Evolutionary conservation across 192 early-diverging fungal genomes (phyloP).

Genomic region (Thamnidium elegans): DNA sequence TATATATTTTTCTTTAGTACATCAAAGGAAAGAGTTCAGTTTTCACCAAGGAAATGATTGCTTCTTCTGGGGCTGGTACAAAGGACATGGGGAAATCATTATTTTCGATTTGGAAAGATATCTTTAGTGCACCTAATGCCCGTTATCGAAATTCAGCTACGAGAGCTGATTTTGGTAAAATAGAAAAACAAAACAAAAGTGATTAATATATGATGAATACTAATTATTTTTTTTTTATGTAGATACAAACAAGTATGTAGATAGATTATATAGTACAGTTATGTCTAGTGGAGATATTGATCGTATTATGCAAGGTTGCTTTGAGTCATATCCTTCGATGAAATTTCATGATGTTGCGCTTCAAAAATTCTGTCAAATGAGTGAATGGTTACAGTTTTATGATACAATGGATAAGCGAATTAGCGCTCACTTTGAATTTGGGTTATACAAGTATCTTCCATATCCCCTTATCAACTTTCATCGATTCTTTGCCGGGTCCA

Average conservation of each 20-base stretch:
- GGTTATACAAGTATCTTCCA: slow-evolving; percentile 62
- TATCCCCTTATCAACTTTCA: slow-evolving; percentile 77
- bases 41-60: slow-evolving; percentile 49
- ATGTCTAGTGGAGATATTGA: slow-evolving; percentile 80
- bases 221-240: neutral
- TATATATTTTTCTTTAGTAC: slow-evolving; percentile 17
- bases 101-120: slow-evolving; percentile 78
- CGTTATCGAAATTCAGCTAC: slow-evolving; percentile 13
- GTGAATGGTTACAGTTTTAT: slow-evolving; percentile 81
- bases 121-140: slow-evolving; percentile 58
- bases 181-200: neutral
- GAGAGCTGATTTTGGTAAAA: slow-evolving; percentile 13
- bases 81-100: slow-evolving; percentile 82
- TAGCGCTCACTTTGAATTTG: slow-evolving; percentile 47
- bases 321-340: slow-evolving; percentile 85
- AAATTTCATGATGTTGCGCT: slow-evolving; percentile 74
- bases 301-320: slow-evolving; percentile 85
- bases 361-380: slow-evolving; percentile 60
- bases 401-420: slow-evolving; percentile 63
- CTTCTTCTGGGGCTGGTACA: slow-evolving; percentile 53
- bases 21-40: slow-evolving; percentile 29
- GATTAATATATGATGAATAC: too few relatives aligned
- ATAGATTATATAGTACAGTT: slow-evolving; percentile 47
- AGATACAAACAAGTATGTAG: slow-evolving; percentile 40
- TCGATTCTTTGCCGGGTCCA: slow-evolving; percentile 73